Conservation (phyloP, 345 rosid species). For the Corymbia maculata region DNA sequence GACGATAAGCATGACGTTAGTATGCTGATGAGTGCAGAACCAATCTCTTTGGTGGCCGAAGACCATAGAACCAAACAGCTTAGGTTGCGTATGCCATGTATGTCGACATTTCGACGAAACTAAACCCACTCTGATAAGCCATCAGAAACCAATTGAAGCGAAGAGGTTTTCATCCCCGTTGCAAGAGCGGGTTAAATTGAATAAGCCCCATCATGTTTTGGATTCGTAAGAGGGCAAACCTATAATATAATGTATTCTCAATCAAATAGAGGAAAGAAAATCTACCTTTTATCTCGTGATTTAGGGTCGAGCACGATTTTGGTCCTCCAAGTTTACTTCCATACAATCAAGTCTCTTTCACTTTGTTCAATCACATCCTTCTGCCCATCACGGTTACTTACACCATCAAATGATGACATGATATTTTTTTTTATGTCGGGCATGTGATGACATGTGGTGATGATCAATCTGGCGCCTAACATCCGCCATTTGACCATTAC, state of each 20-base stretch:
- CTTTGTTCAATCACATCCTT: background rate
- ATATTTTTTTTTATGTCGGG: background rate
- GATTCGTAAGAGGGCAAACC: background rate
- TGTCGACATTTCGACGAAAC: background rate
- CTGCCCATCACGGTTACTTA: background rate
- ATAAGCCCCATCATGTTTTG: background rate
- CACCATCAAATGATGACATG: background rate
- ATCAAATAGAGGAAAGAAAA: too few relatives aligned
- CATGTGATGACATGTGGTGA: background rate
- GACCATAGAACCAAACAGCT: background rate
- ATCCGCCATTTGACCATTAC: too few relatives aligned
- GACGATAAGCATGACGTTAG: background rate
- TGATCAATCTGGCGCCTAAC: too few relatives aligned
- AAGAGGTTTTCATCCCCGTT: background rate
- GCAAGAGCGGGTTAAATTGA: background rate
- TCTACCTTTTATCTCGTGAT: background rate
- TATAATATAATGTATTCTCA: background rate
- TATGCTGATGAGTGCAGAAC: background rate
- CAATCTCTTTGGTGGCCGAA: background rate
- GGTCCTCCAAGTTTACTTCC: background rate
- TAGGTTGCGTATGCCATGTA: background rate
- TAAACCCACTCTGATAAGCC: background rate
- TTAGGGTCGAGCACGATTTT: background rate
- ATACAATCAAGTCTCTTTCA: background rate
- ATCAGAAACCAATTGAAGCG: background rate